A percentile compares a stretch with the other conserved stretches of the same genome.
These are phyloP conservation scores for Prunus davidiana DNA, from an alignment of 306 rosid genomes.

Conservation along the genomic window DNA sequence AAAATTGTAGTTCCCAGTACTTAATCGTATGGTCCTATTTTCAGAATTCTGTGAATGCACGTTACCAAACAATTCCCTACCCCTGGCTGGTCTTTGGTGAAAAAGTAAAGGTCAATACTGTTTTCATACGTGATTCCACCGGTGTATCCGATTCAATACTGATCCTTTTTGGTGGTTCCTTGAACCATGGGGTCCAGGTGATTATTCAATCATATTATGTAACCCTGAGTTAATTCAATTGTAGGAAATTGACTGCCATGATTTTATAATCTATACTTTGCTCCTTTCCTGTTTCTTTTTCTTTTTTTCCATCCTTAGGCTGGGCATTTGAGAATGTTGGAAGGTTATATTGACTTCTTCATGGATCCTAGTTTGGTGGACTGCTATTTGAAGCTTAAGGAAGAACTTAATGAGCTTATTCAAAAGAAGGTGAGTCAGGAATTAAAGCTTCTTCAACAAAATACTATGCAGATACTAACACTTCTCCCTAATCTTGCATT, in stretches of 20 bases:
- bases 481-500: not conserved
- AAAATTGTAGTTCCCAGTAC: not conserved
- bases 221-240: not conserved
- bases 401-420: conserved; percentile 75
- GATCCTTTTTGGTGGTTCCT: conserved; percentile 77
- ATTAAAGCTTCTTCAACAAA: not conserved
- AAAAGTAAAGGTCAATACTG: conserved; percentile 90
- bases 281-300: not conserved
- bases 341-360: conserved; percentile 81
- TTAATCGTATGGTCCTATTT: conserved; percentile 25
- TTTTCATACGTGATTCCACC: conserved; percentile 93
- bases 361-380: conserved; percentile 91
- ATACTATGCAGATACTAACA: not conserved
- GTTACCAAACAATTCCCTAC: conserved; percentile 87
- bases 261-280: conserved; percentile 19
- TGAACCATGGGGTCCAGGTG: conserved; percentile 75
- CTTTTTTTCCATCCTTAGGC: conserved; percentile 32
- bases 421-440: conserved; percentile 66
- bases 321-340: conserved; percentile 92
- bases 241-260: not conserved
- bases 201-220: conserved; percentile 20
- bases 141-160: conserved; percentile 90
- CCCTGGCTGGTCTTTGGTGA: conserved; percentile 98
- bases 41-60: conserved; percentile 95
- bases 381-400: conserved; percentile 84